Evolutionary conservation across 371 early-diverging fungal genomes (phyloP).

Genomic region (Rhizopus stolonifer): DNA sequence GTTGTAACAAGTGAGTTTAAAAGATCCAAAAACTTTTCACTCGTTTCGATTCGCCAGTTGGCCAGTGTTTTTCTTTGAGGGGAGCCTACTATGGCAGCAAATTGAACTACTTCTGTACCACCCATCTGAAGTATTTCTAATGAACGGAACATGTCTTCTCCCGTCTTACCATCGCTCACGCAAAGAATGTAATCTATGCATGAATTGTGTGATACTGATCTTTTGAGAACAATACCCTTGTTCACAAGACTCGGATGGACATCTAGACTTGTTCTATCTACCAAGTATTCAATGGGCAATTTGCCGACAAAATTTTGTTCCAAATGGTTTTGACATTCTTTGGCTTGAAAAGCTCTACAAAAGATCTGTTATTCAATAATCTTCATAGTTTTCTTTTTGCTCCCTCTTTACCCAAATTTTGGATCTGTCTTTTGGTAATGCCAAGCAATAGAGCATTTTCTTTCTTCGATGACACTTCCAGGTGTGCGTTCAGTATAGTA

Average conservation of each 20-base stretch:
- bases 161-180: conserved; percentile 94
- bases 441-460: conserved; percentile 78
- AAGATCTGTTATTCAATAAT: conserved; percentile 1
- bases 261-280: conserved; percentile 93
- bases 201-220: not conserved
- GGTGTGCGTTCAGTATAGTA: conserved; percentile 87
- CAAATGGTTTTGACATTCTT: conserved; percentile 84
- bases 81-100: conserved; percentile 69
- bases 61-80: conserved; percentile 2
- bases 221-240: conserved; percentile 16
- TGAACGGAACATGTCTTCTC: conserved; percentile 88
- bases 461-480: conserved; percentile 77
- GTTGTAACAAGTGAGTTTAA: too few relatives aligned
- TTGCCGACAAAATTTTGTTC: conserved; percentile 77
- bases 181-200: conserved; percentile 49
- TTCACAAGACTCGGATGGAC: conserved; percentile 74
- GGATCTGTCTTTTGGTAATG: conserved; percentile 87
- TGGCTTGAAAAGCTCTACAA: conserved; percentile 67
- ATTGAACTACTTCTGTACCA: conserved; percentile 33
- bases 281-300: conserved; percentile 85
- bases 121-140: conserved; percentile 30
- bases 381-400: conserved; percentile 6
- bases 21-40: not conserved
- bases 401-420: conserved; percentile 57
- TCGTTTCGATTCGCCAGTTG: not conserved